Base-by-base conservation (phyloP, 306 rosid species). In the Quercus robur region DNA sequence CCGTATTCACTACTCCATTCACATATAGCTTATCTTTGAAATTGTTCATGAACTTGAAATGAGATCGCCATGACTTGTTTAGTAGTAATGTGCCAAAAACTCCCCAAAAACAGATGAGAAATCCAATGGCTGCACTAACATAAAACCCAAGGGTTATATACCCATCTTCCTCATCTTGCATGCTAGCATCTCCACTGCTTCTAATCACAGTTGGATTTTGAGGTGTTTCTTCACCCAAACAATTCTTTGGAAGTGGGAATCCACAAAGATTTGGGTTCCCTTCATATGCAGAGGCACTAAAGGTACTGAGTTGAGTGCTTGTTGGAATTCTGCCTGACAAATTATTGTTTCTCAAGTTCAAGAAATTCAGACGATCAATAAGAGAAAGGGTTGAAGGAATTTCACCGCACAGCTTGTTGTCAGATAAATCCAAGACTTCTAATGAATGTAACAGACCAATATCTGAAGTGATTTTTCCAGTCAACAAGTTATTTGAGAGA, bases 281-380 rank as follows among this genome's bases (percentile, higher is more conserved):
- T 1, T 18, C 31, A 63, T 63, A 77, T 4, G 14, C 17, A 28
- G 58, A 59, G 71, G 71, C 9, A 71, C 41, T 14, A 14, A 64
- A 20, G 46, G 56, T 5, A 14, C 73, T 75, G 1, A 77, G 81
- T 54, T 82, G 79, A 41, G 76, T 28, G 1, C 71, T 56, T 0
- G 1, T 8, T 26, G 84, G 84, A 5, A 81, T 81, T 67, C 10
- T 14, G 0, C 78, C 78, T 0, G 56, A 81, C 18, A 81, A 75
- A 25, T 81, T 51, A 21, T 81, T 81, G 20, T 70, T 5, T 21
- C 81, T 76, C 67, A 81, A 62, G 70, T 77, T 33, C n/a, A 81
- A 46, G 13, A 5, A 2, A 20, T 12, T 5, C 0, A 77, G 31
- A 19, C 6, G 1, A 31, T 28, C 9, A 4, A 82, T 12, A 3